Percentiles rank a stretch among this genome's conserved stretches.
phyloP scores from a whole-genome alignment of 2,329 filamentous ascomycete genomes.

The Claviceps digitariae region DNA sequence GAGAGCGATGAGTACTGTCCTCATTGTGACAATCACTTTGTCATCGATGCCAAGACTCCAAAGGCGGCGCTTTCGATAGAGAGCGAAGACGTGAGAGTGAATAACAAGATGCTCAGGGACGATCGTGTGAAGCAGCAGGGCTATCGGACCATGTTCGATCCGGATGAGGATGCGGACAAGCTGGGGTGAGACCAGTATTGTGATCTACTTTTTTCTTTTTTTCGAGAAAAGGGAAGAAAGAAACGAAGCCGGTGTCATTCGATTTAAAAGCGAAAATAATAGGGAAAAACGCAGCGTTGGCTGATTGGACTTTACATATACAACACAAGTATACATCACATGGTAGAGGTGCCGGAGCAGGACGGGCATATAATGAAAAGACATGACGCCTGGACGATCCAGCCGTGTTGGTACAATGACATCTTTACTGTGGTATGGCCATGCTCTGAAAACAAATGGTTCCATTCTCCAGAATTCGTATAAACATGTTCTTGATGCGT shows the following conservation, averaged over 20 bases:
- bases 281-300: conserved; percentile 18
- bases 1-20: conserved; percentile 98
- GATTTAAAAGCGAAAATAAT: background rate
- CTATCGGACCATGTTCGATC: conserved; percentile 58
- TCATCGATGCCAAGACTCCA: conserved; percentile 76
- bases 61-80: conserved; percentile 77
- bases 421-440: conserved; percentile 13
- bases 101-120: conserved; percentile 86
- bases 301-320: conserved; percentile 14
- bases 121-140: conserved; percentile 55
- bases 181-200: conserved; percentile 43
- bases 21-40: conserved; percentile 97
- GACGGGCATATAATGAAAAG: conserved; percentile 1
- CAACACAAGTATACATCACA: conserved; percentile 8
- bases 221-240: background rate
- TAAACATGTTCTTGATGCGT: conserved; percentile 1
- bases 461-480: background rate
- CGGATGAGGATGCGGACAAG: conserved; percentile 59
- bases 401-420: conserved; percentile 24
- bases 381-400: background rate
- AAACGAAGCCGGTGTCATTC: background rate
- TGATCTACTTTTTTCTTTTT: background rate
- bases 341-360: background rate
- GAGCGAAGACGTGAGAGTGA: conserved; percentile 76
- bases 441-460: conserved; percentile 2